Evolutionary conservation across 2,329 filamentous ascomycete species (phyloP), one percentile per base, ranked within the genome.

Genomic region (Fusarium papillatum): DNA sequence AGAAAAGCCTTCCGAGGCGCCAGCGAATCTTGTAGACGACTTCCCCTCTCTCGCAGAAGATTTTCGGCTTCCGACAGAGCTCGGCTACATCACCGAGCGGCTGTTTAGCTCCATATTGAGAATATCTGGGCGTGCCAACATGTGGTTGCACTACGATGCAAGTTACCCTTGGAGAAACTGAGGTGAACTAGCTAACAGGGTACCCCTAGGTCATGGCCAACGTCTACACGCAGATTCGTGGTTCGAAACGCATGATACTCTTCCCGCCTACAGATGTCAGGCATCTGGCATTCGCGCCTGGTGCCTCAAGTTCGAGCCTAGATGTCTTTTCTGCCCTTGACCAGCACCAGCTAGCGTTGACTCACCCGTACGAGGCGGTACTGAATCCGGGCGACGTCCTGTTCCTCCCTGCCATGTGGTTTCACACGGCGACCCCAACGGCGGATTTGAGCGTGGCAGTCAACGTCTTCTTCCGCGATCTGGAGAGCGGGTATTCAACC

Each of bases 81-180:
- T 98, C 13, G 82, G 83, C 0, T 85, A 89, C 39, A 91, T 95
- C 6, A 81, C 80, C 7, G 85, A 92, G n/a, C 91, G 91, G 72
- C 83, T 90, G 5, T 95, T 97, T 81, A 96, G 93, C 81, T 96
- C 94, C 4, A 93, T 95, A 0, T 84, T 98, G 29, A 90, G 95
- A 24, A 92, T 98, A 71, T 96, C 94, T 6, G 95, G 95, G 1
- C 91, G 91, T 2, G 94, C 96, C 14, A 93, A 92, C 48, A 94
- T 98, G 90, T 98, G 96, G 95, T 87, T 98, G 38, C 95, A 97
- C 83, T 97, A 97, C 85, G 95, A 97, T 84, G 92, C 93, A 82
- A 84, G 88, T 83, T 10, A 50, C n/a, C 34, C 26, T 43, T 62
- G 48, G 41, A 65, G 14, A 41, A 24, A 38, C 60, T 24, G 36